Evolutionary conservation across 768 basidiomycete genomes (phyloP).

Genomic region (Lentinula raphanica): DNA sequence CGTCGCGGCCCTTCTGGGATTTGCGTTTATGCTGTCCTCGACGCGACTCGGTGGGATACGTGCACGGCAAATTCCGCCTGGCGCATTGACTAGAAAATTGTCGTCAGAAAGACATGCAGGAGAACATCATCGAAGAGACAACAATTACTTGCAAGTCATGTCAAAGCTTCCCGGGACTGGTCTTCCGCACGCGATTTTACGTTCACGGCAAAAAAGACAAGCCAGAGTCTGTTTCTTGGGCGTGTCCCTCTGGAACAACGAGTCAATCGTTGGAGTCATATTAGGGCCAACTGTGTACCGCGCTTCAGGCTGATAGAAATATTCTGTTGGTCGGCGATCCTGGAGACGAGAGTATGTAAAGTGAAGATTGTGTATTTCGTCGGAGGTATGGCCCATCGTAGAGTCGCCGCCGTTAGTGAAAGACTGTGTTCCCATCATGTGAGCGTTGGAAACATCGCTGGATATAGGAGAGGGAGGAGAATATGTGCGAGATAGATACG

Average conservation of each 20-base stretch:
- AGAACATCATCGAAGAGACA: not conserved
- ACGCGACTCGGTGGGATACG: slow-evolving; percentile 4
- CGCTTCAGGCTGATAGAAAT: not conserved
- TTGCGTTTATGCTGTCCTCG: slow-evolving; percentile 4
- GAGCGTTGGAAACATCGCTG: not conserved
- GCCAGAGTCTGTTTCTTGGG: slow-evolving; percentile 2
- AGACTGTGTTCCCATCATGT: not conserved
- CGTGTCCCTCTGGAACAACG: not conserved
- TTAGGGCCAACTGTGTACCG: not conserved
- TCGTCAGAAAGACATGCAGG: not conserved
- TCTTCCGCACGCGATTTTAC: not conserved
- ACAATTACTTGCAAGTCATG: not conserved
- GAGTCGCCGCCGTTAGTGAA: not conserved
- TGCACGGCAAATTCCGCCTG: not conserved
- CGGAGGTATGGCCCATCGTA: not conserved
- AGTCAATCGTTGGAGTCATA: not conserved
- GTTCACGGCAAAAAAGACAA: slow-evolving; percentile 1
- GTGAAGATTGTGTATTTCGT: not conserved
- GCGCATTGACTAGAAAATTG: not conserved
- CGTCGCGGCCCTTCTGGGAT: not conserved
- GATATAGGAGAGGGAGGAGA: not conserved
- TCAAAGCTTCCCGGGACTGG: not conserved
- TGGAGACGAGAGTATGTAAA: not conserved
- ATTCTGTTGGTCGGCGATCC: not conserved
- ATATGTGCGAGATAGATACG: not conserved